Conservation (phyloP, 1,139 yeast species). For the Yarrowia galli region DNA sequence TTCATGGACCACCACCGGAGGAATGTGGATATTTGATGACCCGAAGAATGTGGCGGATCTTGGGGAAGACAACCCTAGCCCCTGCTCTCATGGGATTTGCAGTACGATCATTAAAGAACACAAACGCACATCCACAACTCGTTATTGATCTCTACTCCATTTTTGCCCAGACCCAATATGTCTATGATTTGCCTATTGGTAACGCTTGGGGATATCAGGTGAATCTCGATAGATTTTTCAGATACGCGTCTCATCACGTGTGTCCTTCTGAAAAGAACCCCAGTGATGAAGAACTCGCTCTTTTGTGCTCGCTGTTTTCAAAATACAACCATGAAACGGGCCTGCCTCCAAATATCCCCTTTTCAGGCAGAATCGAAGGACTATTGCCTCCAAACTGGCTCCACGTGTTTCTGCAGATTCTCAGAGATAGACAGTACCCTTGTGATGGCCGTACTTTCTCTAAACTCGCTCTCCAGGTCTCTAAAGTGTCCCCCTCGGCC, state of each 20-base stretch:
- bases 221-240: constrained; percentile 13
- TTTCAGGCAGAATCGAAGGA: background rate
- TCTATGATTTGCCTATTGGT: constrained; percentile 23
- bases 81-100: constrained; percentile 16
- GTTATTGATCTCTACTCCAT: constrained; percentile 18
- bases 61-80: constrained; percentile 18
- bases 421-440: constrained; percentile 25
- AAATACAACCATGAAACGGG: constrained; percentile 32
- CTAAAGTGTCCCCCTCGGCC: constrained; percentile 19
- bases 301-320: constrained; percentile 4
- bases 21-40: background rate
- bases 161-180: constrained; percentile 31
- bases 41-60: constrained; percentile 30
- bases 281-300: background rate
- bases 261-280: constrained; percentile 1
- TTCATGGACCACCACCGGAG: background rate
- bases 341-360: constrained; percentile 24
- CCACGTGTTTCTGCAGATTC: constrained; percentile 27
- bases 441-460: constrained; percentile 4
- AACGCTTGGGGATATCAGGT: constrained; percentile 35
- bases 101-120: background rate
- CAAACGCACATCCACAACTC: constrained; percentile 6
- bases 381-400: constrained; percentile 29
- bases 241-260: constrained; percentile 1
- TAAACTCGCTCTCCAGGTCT: background rate